Evolutionary conservation across 257 asterid species (phyloP).

Genomic region (Scutellaria minor): DNA sequence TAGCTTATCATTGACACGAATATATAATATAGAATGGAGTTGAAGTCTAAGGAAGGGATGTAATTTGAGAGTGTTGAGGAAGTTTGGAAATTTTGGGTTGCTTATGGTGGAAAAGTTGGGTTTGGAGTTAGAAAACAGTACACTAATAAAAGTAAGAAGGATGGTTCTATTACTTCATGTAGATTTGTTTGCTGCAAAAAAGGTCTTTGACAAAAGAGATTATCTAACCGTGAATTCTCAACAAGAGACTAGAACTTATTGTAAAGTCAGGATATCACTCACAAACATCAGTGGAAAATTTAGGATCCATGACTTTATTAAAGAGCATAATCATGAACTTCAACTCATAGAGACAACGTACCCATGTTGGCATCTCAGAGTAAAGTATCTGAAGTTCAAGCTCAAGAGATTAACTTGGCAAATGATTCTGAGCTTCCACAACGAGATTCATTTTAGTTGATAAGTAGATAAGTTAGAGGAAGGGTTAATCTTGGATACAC

Average conservation of each 20-base stretch:
- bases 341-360: neutral
- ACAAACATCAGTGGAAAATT: neutral
- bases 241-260: neutral
- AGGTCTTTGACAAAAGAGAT: slow-evolving; percentile 1
- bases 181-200: neutral
- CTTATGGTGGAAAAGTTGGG: neutral
- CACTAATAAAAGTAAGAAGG: too few species aligned
- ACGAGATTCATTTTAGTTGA: neutral
- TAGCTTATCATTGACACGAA: neutral
- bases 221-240: neutral
- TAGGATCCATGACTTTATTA: neutral
- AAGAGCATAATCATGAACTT: slow-evolving; percentile 2
- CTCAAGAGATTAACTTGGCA: neutral
- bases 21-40: neutral
- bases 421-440: neutral
- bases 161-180: too few species aligned
- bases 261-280: neutral
- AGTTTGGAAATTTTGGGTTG: neutral
- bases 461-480: neutral
- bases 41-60: neutral
- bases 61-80: neutral
- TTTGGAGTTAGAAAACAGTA: neutral
- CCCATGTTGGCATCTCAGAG: neutral
- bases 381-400: neutral
- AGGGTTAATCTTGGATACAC: slow-evolving; percentile 5